These are phyloP conservation scores for Pseudogymnoascus sp. DNA, from an alignment of 2,329 filamentous ascomycete species.

Conservation along the genomic window DNA sequence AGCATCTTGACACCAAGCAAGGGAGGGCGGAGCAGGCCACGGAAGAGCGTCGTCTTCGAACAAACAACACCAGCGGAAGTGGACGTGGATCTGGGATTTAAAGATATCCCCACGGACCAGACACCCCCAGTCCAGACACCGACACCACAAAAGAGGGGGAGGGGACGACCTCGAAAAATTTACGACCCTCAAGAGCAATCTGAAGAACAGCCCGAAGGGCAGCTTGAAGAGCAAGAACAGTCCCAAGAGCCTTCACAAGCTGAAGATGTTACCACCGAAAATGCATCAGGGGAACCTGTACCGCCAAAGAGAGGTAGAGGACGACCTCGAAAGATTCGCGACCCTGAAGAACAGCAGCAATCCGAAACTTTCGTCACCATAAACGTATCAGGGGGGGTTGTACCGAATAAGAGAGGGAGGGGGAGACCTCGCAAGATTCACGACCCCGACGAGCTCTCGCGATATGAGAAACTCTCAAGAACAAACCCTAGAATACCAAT, in stretches of 20 bases:
- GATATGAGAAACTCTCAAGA: conserved; percentile 10
- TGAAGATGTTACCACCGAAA: not conserved
- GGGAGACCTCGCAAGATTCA: conserved; percentile 6
- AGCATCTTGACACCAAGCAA: conserved; percentile 51
- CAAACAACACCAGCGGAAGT: conserved; percentile 24
- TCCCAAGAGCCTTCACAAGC: not conserved
- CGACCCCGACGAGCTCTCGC: conserved; percentile 8
- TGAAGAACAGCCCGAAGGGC: not conserved
- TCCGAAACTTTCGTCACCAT: not conserved
- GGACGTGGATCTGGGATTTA: conserved; percentile 42
- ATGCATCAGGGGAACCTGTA: not conserved
- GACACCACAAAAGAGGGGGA: not conserved
- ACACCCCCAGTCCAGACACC: not conserved
- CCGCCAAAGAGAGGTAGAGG: not conserved
- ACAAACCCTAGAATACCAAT: not conserved
- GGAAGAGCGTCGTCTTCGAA: conserved; percentile 52
- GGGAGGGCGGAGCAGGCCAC: conserved; percentile 33
- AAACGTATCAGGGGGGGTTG: not conserved
- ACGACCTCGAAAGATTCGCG: not conserved
- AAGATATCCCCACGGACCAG: conserved; percentile 37
- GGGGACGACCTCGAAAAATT: not conserved
- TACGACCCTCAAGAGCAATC: not conserved
- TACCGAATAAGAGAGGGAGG: conserved; percentile 14
- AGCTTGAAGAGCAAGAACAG: not conserved
- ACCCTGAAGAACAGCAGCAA: not conserved